phyloP scores from a whole-genome alignment of 495 filamentous ascomycete genomes.

The Endocarpon pusillum region DNA sequence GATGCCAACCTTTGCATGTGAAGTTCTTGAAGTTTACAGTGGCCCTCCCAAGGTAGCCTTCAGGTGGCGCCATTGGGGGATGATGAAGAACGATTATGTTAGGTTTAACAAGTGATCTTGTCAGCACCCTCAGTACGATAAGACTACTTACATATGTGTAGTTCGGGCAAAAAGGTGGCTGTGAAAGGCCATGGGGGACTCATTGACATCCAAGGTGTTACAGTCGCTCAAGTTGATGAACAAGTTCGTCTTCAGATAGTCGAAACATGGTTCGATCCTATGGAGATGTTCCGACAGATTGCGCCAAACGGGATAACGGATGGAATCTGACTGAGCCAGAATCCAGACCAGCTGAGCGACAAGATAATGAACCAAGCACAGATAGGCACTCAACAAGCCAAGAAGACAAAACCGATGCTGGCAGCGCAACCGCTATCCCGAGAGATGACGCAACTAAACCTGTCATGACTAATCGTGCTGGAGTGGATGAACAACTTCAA shows the following conservation, averaged over 20 bases:
- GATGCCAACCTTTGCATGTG: slow-evolving; percentile 57
- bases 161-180: slow-evolving; percentile 40
- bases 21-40: slow-evolving; percentile 47
- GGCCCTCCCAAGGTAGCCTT: slow-evolving; percentile 42
- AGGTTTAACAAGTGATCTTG: slow-evolving; percentile 37
- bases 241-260: slow-evolving; percentile 35
- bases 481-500: slow-evolving; percentile 1
- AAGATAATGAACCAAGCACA: not conserved
- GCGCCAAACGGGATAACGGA: slow-evolving; percentile 27
- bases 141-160: slow-evolving; percentile 8
- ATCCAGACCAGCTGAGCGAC: not conserved
- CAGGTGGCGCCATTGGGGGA: slow-evolving; percentile 48
- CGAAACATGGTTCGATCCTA: slow-evolving; percentile 46
- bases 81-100: slow-evolving; percentile 45
- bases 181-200: slow-evolving; percentile 24
- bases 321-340: slow-evolving; percentile 8
- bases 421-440: not conserved
- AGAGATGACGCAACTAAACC: slow-evolving; percentile 4
- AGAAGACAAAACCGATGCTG: not conserved
- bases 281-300: slow-evolving; percentile 52
- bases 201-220: slow-evolving; percentile 33
- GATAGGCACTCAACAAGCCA: not conserved
- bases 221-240: slow-evolving; percentile 41
- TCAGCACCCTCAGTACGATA: slow-evolving; percentile 1
- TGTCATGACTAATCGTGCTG: slow-evolving; percentile 3